These are phyloP conservation scores for Trametes sanguinea DNA, from an alignment of 768 basidiomycete species.

Conservation along the genomic window DNA sequence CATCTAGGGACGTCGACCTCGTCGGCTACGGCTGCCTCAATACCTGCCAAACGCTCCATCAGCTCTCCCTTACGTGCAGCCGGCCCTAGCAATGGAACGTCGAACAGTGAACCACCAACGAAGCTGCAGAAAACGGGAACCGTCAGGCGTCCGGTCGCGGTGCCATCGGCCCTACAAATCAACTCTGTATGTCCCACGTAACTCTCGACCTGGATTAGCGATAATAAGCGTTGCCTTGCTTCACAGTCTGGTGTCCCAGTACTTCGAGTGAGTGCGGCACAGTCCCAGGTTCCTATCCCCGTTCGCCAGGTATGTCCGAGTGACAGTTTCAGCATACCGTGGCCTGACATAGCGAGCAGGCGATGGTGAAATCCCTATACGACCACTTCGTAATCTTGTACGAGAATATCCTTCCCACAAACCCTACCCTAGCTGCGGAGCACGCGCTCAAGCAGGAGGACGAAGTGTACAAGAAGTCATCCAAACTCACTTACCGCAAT, in stretches of 20 bases:
- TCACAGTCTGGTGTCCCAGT: conserved; percentile 61
- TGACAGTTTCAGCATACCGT: background rate
- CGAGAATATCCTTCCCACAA: conserved; percentile 48
- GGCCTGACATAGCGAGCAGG: conserved; percentile 37
- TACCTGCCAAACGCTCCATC: conserved; percentile 35
- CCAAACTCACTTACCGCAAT: conserved; percentile 81
- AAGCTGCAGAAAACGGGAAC: conserved; percentile 63
- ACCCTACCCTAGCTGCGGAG: conserved; percentile 68
- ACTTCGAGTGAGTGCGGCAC: conserved; percentile 64
- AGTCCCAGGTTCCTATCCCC: conserved; percentile 70
- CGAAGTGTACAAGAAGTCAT: conserved; percentile 73
- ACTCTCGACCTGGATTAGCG: background rate
- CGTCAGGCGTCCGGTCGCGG: conserved; percentile 43
- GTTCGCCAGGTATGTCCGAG: conserved; percentile 62
- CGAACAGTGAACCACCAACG: conserved; percentile 52
- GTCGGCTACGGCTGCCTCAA: conserved; percentile 4
- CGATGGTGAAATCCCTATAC: conserved; percentile 74
- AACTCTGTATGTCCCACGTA: conserved; percentile 26
- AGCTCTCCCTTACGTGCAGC: conserved; percentile 23
- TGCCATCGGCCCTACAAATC: conserved; percentile 42
- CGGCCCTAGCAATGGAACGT: conserved; percentile 14
- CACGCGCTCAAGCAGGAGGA: conserved; percentile 83
- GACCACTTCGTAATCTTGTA: conserved; percentile 76
- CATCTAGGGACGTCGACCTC: conserved; percentile 21
- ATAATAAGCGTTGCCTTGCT: too few relatives aligned